Base-by-base conservation (phyloP, 2,329 filamentous ascomycete genomes). In the Hyphodiscus sp. region DNA sequence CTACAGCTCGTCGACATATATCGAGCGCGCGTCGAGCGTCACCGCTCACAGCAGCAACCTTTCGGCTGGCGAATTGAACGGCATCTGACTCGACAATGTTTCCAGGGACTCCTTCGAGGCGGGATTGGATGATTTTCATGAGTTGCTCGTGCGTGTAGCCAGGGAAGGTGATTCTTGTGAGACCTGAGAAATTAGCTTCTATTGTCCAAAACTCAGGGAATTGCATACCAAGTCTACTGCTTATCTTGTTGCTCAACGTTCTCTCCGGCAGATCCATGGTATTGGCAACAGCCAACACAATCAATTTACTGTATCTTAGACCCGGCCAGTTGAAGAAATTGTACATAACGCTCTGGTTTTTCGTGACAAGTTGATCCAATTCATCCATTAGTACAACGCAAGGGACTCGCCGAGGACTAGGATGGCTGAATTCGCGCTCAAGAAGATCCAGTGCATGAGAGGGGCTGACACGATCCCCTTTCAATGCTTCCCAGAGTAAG, bases 251-350 rank as follows among this genome's bases (percentile, higher is more conserved):
- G 72, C 90, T 96, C 41, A 99, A 77, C 0, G 94, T 99, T 67
- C 94, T 80, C 71, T 99, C 94, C 0, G 94, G 94, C 54, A 99
- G 74, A 72, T 99, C 94, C 94, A 99, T 99, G 20, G 94, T 99
- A 70, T 99, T 99, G 50, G 94, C 95, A 18, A 99, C 94, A 11
- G 95, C 95, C 7, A 99, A 82, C 7, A 99, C 95, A 69, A 99
- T 96, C 45, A 99, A 78, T 47, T 91, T 83, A 51, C 90, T 96
- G 70, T 99, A 91, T 48, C 89, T 82, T 51, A 97, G 76, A 11
- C 89, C 88, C 3, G 94, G 94, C 94, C 94, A 99, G 67, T 99
- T 99, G 80, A 99, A 99, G 71, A 99, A 99, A 71, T 99, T 99
- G 74, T 99, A 99, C 94, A 99, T 99, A 72, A 99, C 94, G n/a